Conservation (phyloP, 352 stramenopile species). For the Phytophthora ramorum region DNA sequence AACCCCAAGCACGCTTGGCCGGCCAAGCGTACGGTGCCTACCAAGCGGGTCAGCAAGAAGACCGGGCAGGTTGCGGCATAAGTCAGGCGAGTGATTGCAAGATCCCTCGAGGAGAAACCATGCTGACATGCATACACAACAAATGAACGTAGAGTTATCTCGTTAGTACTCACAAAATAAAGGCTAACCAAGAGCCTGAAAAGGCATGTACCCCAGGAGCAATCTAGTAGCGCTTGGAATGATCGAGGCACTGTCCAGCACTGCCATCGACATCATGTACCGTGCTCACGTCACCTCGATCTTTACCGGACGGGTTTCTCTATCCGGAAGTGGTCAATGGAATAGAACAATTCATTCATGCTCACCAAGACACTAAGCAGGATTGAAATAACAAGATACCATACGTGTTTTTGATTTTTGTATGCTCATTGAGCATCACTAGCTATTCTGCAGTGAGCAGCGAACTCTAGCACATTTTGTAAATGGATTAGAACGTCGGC, state of each 20-base stretch:
- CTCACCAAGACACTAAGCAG: no score
- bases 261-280: no score
- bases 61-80: conserved; percentile 13
- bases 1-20: conserved; percentile 67
- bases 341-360: no score
- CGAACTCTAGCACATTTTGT: background rate
- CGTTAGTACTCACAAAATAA: background rate
- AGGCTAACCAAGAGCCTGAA: no score
- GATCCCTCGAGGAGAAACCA: background rate
- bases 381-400: conserved; percentile 4
- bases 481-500: conserved; percentile 34
- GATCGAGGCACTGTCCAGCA: no score
- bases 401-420: conserved; percentile 16
- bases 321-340: no score
- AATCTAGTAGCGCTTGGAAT: no score
- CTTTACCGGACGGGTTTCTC: no score
- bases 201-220: no score
- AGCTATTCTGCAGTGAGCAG: background rate
- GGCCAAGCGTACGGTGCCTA: conserved; percentile 42
- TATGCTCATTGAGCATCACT: conserved; percentile 16
- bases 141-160: background rate
- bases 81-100: background rate
- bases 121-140: background rate
- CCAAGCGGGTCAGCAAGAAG: conserved; percentile 26
- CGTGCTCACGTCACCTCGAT: no score